Base-by-base conservation (phyloP, 2,329 filamentous ascomycete species). In the Colletotrichum sp. region DNA sequence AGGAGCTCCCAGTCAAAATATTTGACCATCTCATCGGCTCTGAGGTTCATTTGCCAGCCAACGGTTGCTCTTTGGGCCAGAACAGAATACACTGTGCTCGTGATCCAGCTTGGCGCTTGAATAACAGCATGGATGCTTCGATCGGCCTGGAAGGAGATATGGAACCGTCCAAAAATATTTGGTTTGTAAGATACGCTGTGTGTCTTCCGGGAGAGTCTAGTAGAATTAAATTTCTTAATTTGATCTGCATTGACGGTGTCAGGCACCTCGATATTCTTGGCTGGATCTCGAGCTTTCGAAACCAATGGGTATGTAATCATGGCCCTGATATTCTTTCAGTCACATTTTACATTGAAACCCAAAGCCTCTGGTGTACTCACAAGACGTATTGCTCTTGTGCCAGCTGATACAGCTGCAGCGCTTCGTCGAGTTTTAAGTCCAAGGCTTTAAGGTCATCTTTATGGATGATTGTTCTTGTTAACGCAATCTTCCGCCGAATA, bases 1-100 rank as follows among this genome's bases (percentile, higher is more conserved):
- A 22, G 0, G 0, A 62, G 26, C 16, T n/a, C 3, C 15, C 0
- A 10, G 30, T n/a, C 26, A 62, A 62, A 32, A 8, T 0, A 0
- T 30, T 32, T 0, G 16, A 62, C 18, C 28, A 34, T 13, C 6
- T 22, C 16, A 8, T 30, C 28, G 6, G 59, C 16, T 4, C 59
- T 62, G 26, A 62, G 28, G 13, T 62, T 22, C 18, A 62, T 13
- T n/a, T 62, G 59, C 59, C 59, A 62, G 0, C 59, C 59, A 18
- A 30, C 30, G 2, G 8, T 62, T 34, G 28, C 59, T n/a, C 28
- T 18, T 13, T 34, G 59, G 5, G 4, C 59, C 13, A 62, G 16
- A 4, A 34, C 18, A 1, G 16, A 34, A 8, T 62, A 62, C 26
- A 62, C 28, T 6, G 59, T n/a, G 1, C 18, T 13, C 10, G 18